A percentile compares a stretch with the other conserved stretches of the same genome.
Conservation (phyloP, 169 alveolate genomes). For the Plasmodium relictum region DNA sequence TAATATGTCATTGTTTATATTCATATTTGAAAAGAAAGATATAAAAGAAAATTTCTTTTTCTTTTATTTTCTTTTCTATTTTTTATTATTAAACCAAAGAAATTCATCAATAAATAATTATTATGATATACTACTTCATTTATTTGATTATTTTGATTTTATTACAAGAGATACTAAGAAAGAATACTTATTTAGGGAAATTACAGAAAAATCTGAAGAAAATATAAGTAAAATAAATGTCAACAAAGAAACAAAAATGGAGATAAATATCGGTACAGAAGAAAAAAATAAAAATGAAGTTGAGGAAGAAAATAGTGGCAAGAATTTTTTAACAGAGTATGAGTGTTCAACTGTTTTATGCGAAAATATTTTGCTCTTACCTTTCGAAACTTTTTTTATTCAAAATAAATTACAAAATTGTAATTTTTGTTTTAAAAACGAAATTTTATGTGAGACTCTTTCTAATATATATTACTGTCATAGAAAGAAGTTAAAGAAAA, state of each 20-base stretch:
- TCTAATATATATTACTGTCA: constrained; percentile 44
- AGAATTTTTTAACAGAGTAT: neutral
- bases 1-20: constrained; percentile 46
- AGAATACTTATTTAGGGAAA: neutral
- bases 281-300: neutral
- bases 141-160: constrained; percentile 6
- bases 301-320: neutral
- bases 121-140: constrained; percentile 29
- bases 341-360: constrained; percentile 13
- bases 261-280: neutral
- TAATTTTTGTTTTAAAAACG: constrained; percentile 8
- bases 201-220: neutral
- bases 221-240: neutral
- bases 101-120: constrained; percentile 28
- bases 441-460: constrained; percentile 3
- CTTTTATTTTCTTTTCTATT: constrained; percentile 32
- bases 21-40: constrained; percentile 41
- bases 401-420: constrained; percentile 11
- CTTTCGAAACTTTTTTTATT: constrained; percentile 27
- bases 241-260: neutral
- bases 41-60: constrained; percentile 43
- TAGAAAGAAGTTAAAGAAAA: constrained; percentile 34
- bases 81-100: constrained; percentile 20
- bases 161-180: neutral
- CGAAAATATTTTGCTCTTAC: constrained; percentile 26